Conservation (phyloP, 2,329 filamentous ascomycete genomes). For the Lachnellula subtilissima region DNA sequence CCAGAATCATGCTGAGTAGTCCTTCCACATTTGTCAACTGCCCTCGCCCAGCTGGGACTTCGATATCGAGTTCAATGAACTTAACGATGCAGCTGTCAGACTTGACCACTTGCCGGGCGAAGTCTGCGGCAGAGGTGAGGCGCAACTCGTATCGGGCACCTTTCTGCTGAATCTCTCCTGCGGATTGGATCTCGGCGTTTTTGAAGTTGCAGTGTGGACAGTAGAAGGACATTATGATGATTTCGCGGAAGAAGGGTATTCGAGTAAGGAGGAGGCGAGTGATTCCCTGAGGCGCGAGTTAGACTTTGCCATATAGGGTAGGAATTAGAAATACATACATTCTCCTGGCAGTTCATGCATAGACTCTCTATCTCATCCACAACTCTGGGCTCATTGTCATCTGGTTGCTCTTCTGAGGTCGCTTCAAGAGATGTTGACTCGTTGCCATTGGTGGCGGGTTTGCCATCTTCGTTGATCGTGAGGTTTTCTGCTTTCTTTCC, state of each 20-base stretch:
- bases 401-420: slow-evolving; percentile 22
- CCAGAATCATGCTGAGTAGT: slow-evolving; percentile 69
- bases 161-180: slow-evolving; percentile 85
- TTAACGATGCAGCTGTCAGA: slow-evolving; percentile 81
- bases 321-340: slow-evolving; percentile 45
- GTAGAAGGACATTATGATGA: slow-evolving; percentile 94
- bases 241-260: slow-evolving; percentile 95
- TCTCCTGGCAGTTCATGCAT: slow-evolving; percentile 81
- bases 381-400: slow-evolving; percentile 46
- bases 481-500: slow-evolving; percentile 56
- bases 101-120: slow-evolving; percentile 86
- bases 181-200: slow-evolving; percentile 92
- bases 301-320: not conserved
- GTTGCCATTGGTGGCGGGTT: slow-evolving; percentile 22
- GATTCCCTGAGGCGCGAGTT: slow-evolving; percentile 54
- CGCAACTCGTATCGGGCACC: slow-evolving; percentile 80
- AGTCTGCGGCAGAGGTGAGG: slow-evolving; percentile 66
- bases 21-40: slow-evolving; percentile 94
- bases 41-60: slow-evolving; percentile 85
- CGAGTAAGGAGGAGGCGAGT: slow-evolving; percentile 84
- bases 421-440: slow-evolving; percentile 4
- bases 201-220: slow-evolving; percentile 85
- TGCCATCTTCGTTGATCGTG: slow-evolving; percentile 35
- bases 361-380: slow-evolving; percentile 71
- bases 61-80: slow-evolving; percentile 86